These are phyloP conservation scores for Tylopilus sp. DNA, from an alignment of 1,284 basidiomycete genomes.

Conservation along the genomic window DNA sequence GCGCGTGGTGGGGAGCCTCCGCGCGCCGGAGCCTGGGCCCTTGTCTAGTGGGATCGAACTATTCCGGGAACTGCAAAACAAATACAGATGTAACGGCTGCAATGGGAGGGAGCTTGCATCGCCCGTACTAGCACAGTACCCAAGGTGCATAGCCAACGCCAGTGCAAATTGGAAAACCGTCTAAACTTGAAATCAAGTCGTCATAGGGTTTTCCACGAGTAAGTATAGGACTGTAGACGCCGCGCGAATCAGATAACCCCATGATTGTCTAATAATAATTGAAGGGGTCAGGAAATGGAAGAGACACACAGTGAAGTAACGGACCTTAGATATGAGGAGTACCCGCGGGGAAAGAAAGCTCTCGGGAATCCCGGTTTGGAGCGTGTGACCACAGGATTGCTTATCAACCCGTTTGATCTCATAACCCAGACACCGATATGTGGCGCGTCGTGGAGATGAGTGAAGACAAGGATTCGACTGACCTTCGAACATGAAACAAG, in stretches of 20 bases:
- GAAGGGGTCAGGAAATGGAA: background rate
- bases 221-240: background rate
- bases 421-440: background rate
- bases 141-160: constrained; percentile 8
- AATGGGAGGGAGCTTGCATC: background rate
- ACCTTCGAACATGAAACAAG: no score
- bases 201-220: constrained; percentile 1
- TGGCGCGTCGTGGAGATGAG: background rate
- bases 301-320: background rate
- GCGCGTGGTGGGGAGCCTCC: background rate
- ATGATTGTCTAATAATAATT: background rate
- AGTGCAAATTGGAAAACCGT: constrained; percentile 17
- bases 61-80: background rate
- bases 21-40: background rate
- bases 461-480: background rate
- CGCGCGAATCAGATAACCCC: background rate
- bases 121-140: background rate
- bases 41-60: background rate
- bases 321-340: background rate
- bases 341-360: no score
- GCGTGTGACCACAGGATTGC: constrained; percentile 3
- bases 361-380: background rate
- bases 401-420: constrained; percentile 5
- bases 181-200: background rate
- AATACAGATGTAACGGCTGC: background rate